Percentiles rank a stretch among this genome's conserved stretches.
Evolutionary conservation across 805 yeast genomes (phyloP).

Genomic region (Metschnikowia corniflorae): DNA sequence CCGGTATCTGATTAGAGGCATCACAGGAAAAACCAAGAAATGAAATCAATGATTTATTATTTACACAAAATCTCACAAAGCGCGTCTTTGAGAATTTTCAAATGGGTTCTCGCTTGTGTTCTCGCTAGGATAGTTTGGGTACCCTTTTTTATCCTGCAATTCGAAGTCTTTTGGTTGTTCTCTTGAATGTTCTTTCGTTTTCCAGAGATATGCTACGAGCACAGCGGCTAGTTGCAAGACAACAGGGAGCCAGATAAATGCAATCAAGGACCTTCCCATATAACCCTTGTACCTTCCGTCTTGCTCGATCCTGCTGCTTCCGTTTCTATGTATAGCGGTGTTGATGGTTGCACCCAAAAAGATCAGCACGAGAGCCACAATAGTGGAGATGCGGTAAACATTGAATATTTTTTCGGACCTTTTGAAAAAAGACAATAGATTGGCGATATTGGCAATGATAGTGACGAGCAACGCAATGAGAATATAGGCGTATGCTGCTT

Average conservation of each 20-base stretch:
- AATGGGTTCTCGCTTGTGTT: slow-evolving; percentile 4
- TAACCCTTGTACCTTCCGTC: slow-evolving; percentile 11
- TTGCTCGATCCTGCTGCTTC: slow-evolving; percentile 5
- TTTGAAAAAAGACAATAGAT: slow-evolving; percentile 5
- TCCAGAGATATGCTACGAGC: slow-evolving; percentile 6
- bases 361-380: slow-evolving; percentile 7
- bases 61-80: too few species aligned
- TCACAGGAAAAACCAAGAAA: too few species aligned
- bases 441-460: slow-evolving; percentile 3
- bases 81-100: slow-evolving; percentile 3
- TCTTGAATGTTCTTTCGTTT: neutral
- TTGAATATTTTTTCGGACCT: slow-evolving; percentile 4
- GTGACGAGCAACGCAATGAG: slow-evolving; percentile 9
- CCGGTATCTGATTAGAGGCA: too few species aligned
- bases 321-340: slow-evolving; percentile 11
- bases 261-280: slow-evolving; percentile 12
- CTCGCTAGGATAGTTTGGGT: too few species aligned
- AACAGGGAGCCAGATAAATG: slow-evolving; percentile 12
- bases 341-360: slow-evolving; percentile 9
- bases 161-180: neutral
- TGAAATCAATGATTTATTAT: too few species aligned
- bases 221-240: slow-evolving; percentile 7
- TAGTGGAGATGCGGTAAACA: slow-evolving; percentile 5
- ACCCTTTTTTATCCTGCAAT: neutral
- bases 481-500: slow-evolving; percentile 10